Evolutionary conservation across 495 filamentous ascomycete species (phyloP), one percentile per base, ranked within the genome.

Genomic region (Collariella sp.): DNA sequence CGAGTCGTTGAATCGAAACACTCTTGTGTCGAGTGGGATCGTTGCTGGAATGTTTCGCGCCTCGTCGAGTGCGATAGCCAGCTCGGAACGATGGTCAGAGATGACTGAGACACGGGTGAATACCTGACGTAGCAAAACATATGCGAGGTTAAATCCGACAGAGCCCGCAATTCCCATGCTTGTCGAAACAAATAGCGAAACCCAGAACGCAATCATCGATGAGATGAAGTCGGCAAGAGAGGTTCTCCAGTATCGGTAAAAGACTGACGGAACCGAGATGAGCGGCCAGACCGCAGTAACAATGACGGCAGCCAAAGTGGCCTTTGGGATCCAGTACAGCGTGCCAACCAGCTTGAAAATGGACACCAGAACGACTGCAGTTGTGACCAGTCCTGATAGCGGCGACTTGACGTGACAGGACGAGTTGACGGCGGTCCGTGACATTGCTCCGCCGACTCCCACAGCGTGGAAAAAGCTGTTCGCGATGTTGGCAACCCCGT

Each of bases 241-340:
- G 26, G 72, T 68, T 50, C 69, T 70, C 68, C 74, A 78, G 67
- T 70, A 76, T 5, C 61, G 54, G 60, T 73, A 75, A 46, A 77
- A 76, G 12, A 72, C 62, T 13, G 55, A 63, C 1, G 70, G 63
- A 0, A 71, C 63, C 0, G 66, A 64, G 55, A 78, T 70, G 12
- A 79, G 63, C 24, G 73, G 72, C 40, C 67, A 69, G 9, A 76
- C 70, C 29, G 74, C 75, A 46, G 67, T 68, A 52, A 77, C 74
- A 40, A 74, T 73, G 49, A 73, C 76, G n/a, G 16, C 76, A 0
- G 74, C 63, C 9, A 77, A 63, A 0, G 72, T 77, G 0, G 74
- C 59, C 40, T 74, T 74, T n/a, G 76, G 76, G 40, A 77, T 70
- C 76, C 76, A 79, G 59, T 72, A 79, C 0, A 79, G 63, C 0